Evolutionary conservation across 306 rosid species (phyloP).

Genomic region (Begonia loranthoides): DNA sequence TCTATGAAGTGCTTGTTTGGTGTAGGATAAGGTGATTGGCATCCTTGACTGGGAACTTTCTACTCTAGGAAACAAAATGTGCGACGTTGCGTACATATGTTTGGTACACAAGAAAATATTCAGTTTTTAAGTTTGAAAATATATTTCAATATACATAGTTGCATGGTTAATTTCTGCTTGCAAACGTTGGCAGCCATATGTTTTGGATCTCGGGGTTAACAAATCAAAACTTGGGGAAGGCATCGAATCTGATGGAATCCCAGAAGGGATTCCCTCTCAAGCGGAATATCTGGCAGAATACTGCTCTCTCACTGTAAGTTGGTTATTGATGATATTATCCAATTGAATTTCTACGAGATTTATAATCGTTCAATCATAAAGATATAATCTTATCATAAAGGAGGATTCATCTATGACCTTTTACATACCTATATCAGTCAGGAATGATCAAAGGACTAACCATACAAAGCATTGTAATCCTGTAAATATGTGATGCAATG

Average conservation of each 20-base stretch:
- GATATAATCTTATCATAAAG: too few relatives aligned
- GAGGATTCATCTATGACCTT: too few relatives aligned
- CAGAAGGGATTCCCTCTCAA: conserved; percentile 73
- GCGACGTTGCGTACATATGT: conserved; percentile 74
- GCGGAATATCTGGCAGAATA: conserved; percentile 78
- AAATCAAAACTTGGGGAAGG: conserved; percentile 25
- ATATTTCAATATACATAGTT: too few relatives aligned
- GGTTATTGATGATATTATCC: not conserved
- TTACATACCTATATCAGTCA: too few relatives aligned
- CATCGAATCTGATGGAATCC: conserved; percentile 40
- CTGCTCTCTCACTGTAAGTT: conserved; percentile 67
- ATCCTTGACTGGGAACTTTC: conserved; percentile 97
- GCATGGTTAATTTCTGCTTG: not conserved
- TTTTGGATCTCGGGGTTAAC: conserved; percentile 27
- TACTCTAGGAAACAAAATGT: conserved; percentile 93
- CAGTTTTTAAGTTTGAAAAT: too few relatives aligned
- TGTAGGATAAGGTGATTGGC: conserved; percentile 95
- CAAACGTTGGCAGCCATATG: conserved; percentile 44
- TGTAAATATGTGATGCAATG: conserved; percentile 19
- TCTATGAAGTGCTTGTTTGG: not conserved
- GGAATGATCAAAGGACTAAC: too few relatives aligned
- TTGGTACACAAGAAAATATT: conserved; percentile 32
- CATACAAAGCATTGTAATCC: too few relatives aligned
- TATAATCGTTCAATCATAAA: too few relatives aligned
- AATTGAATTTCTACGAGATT: not conserved